phyloP scores from a whole-genome alignment of 2,329 filamentous ascomycete genomes.

The Colletotrichum sp. region DNA sequence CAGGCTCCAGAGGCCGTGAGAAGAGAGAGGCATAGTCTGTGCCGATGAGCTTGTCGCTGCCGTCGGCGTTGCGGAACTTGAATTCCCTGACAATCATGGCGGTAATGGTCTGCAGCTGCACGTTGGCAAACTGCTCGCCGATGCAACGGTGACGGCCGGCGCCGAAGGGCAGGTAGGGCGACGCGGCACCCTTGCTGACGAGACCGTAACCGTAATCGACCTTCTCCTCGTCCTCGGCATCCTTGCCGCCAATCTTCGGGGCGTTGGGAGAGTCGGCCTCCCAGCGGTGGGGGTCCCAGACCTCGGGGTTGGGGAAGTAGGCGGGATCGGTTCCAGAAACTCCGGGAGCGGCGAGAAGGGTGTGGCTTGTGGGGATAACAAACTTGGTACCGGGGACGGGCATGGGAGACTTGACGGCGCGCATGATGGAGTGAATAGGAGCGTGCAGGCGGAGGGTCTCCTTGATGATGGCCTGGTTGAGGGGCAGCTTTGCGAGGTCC shows the following conservation, averaged over 20 bases:
- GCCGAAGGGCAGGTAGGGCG: conserved; percentile 92
- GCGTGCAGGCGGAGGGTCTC: conserved; percentile 91
- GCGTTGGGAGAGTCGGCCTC: conserved; percentile 66
- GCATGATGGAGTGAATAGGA: conserved; percentile 94
- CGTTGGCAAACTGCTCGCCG: conserved; percentile 94
- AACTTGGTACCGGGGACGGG: conserved; percentile 82
- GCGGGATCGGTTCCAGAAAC: conserved; percentile 74
- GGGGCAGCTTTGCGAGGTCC: conserved; percentile 76
- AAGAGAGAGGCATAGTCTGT: conserved; percentile 76
- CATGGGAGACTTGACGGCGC: conserved; percentile 89
- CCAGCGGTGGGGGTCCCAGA: conserved; percentile 95
- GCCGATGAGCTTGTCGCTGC: conserved; percentile 70
- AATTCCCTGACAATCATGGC: conserved; percentile 79
- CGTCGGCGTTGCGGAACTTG: conserved; percentile 78
- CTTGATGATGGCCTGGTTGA: conserved; percentile 86
- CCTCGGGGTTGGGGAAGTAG: conserved; percentile 81
- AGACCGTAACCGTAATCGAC: conserved; percentile 94
- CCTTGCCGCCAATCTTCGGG: conserved; percentile 48
- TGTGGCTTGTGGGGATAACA: conserved; percentile 80
- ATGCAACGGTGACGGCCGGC: conserved; percentile 94
- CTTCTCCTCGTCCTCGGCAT: conserved; percentile 69
- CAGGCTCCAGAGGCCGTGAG: conserved; percentile 74
- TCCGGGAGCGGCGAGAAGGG: conserved; percentile 83
- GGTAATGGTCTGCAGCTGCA: conserved; percentile 87
- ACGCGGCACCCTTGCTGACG: conserved; percentile 87